Conservation (phyloP, 1,284 basidiomycete species). For the Austroboletus rostrupii region DNA sequence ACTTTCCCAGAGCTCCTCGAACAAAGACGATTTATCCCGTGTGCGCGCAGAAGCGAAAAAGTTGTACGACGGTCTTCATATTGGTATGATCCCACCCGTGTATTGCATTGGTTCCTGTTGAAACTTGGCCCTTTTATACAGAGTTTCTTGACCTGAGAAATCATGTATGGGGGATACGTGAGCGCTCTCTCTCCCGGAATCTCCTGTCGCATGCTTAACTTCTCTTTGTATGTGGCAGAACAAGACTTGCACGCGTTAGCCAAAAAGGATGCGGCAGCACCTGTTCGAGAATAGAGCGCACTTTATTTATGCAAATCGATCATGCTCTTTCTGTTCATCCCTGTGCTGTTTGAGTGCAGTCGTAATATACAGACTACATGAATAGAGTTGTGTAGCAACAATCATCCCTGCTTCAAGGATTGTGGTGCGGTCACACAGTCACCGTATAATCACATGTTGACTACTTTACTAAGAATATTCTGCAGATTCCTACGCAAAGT, state of each 20-base stretch:
- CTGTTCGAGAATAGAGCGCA: slow-evolving; percentile 45
- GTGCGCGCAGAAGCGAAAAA: slow-evolving; percentile 82
- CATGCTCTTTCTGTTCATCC: background rate
- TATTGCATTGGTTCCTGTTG: background rate
- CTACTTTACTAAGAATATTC: too few species aligned
- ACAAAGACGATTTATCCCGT: slow-evolving; percentile 75
- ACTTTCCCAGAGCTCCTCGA: slow-evolving; percentile 59
- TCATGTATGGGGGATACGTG: slow-evolving; percentile 82
- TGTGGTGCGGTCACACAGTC: too few species aligned
- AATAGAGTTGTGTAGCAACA: too few species aligned
- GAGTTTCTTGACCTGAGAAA: slow-evolving; percentile 75
- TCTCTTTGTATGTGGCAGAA: slow-evolving; percentile 41
- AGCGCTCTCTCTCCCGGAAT: slow-evolving; percentile 32
- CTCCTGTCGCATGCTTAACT: background rate
- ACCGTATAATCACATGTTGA: too few species aligned
- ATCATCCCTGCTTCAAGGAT: too few species aligned
- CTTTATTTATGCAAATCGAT: background rate
- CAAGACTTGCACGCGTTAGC: slow-evolving; percentile 74
- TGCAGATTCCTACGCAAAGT: too few species aligned
- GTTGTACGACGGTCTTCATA: slow-evolving; percentile 74
- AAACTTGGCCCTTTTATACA: background rate
- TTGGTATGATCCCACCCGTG: slow-evolving; percentile 43
- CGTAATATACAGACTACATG: background rate
- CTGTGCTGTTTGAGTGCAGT: background rate
- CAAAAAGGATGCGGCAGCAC: slow-evolving; percentile 57